These are phyloP conservation scores for Ganoderma sp. DNA, from an alignment of 1,284 basidiomycete genomes.

Conservation along the genomic window DNA sequence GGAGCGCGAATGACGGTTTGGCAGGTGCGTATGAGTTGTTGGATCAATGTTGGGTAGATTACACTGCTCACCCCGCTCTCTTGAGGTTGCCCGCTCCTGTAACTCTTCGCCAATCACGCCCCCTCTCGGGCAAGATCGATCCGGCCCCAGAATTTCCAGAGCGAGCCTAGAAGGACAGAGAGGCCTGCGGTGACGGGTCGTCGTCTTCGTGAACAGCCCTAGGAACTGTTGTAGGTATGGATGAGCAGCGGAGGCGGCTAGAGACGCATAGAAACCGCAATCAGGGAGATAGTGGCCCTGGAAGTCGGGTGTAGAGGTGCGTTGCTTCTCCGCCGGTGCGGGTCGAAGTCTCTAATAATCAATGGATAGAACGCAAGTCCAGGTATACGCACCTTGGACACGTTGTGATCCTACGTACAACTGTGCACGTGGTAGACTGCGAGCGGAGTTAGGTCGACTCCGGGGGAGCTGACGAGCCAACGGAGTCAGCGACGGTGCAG, in stretches of 20 bases:
- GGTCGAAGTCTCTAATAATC: not conserved
- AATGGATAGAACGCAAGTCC: not conserved
- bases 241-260: not conserved
- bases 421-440: not conserved
- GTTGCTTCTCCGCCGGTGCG: not conserved
- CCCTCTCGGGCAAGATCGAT: not conserved
- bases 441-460: not conserved
- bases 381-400: not conserved
- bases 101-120: not conserved
- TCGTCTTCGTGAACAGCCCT: not conserved
- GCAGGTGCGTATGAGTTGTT: not conserved
- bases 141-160: not conserved
- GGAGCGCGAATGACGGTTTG: not conserved
- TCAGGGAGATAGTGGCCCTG: not conserved
- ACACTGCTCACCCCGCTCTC: not conserved
- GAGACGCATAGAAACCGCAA: not conserved
- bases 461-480: not conserved
- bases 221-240: not conserved
- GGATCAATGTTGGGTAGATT: not conserved
- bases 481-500: not conserved
- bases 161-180: not conserved
- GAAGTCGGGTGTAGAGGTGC: not conserved
- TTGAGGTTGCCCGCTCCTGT: not conserved
- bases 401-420: not conserved
- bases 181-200: not conserved